These are phyloP conservation scores for Metschnikowia peoriensis DNA, from an alignment of 805 yeast species.

Conservation along the genomic window DNA sequence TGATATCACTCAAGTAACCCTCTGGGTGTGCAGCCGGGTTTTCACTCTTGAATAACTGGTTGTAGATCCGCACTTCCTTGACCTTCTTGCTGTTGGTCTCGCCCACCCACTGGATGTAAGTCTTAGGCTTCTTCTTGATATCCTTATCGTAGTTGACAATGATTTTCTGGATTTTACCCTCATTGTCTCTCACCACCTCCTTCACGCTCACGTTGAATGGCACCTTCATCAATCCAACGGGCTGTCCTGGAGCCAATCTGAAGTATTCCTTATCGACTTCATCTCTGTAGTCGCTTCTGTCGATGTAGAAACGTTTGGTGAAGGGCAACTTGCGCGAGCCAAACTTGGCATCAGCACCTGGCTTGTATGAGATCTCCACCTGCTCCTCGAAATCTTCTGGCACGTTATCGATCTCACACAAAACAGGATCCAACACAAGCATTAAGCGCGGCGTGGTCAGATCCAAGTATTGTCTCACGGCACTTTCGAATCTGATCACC, in stretches of 20 bases:
- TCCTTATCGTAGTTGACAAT: slow-evolving; percentile 74
- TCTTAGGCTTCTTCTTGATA: slow-evolving; percentile 77
- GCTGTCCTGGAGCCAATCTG: slow-evolving; percentile 90
- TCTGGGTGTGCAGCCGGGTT: slow-evolving; percentile 88
- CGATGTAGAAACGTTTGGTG: slow-evolving; percentile 77
- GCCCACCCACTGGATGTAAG: slow-evolving; percentile 96
- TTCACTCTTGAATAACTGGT: slow-evolving; percentile 84
- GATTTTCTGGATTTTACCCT: slow-evolving; percentile 66
- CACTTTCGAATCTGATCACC: slow-evolving; percentile 81
- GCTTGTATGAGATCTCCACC: slow-evolving; percentile 83
- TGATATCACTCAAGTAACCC: slow-evolving; percentile 83
- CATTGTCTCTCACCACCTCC: slow-evolving; percentile 58
- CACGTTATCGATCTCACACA: slow-evolving; percentile 78
- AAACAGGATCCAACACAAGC: slow-evolving; percentile 87
- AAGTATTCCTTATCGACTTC: slow-evolving; percentile 70
- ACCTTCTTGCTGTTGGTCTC: slow-evolving; percentile 56
- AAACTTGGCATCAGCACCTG: slow-evolving; percentile 63
- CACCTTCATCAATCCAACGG: slow-evolving; percentile 91
- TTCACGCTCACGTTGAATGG: slow-evolving; percentile 78
- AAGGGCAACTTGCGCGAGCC: slow-evolving; percentile 67
- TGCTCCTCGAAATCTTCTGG: slow-evolving; percentile 69
- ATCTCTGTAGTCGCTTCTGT: slow-evolving; percentile 77
- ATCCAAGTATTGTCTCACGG: slow-evolving; percentile 85
- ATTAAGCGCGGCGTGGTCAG: slow-evolving; percentile 90
- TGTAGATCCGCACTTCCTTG: slow-evolving; percentile 80